A percentile compares a stretch with the other conserved stretches of the same genome.
Conservation (phyloP, 1,284 basidiomycete genomes). For the Stereum hirsutum region DNA sequence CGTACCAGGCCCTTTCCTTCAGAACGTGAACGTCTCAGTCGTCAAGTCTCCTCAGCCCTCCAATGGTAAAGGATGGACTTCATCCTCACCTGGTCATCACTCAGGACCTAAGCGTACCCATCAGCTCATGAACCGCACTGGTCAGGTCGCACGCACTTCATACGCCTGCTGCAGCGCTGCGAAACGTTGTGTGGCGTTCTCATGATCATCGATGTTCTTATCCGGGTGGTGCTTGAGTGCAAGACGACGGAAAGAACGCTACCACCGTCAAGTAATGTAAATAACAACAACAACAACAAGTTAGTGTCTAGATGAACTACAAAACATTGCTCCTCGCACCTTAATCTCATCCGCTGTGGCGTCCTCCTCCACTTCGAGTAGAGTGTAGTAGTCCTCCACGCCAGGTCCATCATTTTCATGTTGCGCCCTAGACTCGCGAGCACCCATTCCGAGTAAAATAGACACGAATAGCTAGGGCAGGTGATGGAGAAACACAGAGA, state of each 20-base stretch:
- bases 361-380: constrained; percentile 72
- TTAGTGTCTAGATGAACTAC: too few species aligned
- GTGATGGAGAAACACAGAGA: neutral
- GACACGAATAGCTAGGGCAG: neutral
- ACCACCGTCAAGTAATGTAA: constrained; percentile 6
- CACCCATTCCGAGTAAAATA: constrained; percentile 43
- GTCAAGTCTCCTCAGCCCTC: neutral
- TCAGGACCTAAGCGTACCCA: constrained; percentile 53
- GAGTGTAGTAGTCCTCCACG: constrained; percentile 65
- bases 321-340: too few species aligned
- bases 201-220: constrained; percentile 77
- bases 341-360: constrained; percentile 86
- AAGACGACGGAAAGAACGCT: constrained; percentile 78
- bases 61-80: neutral
- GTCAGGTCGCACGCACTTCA: constrained; percentile 45
- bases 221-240: constrained; percentile 87
- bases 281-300: neutral
- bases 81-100: constrained; percentile 78
- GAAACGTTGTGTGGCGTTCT: constrained; percentile 85
- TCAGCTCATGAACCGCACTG: constrained; percentile 4
- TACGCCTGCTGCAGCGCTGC: constrained; percentile 90
- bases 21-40: constrained; percentile 3
- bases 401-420: constrained; percentile 17
- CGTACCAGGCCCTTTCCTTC: constrained; percentile 97
- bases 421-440: constrained; percentile 48